phyloP scores from a whole-genome alignment of 192 early-diverging fungal species.

The Coemansia sp. region DNA sequence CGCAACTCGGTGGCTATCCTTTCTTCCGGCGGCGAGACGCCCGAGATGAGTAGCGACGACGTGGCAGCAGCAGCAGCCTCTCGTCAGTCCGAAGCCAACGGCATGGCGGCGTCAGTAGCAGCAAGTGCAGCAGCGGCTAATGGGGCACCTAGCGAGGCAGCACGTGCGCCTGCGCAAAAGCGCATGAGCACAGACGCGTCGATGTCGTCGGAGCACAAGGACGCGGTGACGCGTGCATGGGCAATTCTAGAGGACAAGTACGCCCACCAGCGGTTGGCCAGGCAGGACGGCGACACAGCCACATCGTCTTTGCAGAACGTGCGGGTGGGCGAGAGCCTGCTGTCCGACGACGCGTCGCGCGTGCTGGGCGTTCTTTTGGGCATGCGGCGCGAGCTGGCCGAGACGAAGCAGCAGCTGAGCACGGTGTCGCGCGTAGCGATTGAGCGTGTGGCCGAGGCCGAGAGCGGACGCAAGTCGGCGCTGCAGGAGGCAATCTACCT shows the following conservation, averaged over 20 bases:
- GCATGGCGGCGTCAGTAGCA: no score
- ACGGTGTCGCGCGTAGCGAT: conserved; percentile 46
- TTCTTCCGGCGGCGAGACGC: neutral
- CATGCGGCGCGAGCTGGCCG: conserved; percentile 49
- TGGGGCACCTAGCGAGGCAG: neutral
- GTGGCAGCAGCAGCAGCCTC: no score
- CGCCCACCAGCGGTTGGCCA: conserved; percentile 18
- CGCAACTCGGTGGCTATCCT: conserved; percentile 30
- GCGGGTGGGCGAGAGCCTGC: conserved; percentile 11
- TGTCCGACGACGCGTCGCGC: conserved; percentile 14
- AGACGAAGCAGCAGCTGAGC: conserved; percentile 47
- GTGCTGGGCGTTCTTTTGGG: conserved; percentile 35
- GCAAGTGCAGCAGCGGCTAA: no score
- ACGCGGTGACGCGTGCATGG: conserved; percentile 23
- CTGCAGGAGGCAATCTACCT: conserved; percentile 56
- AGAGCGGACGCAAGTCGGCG: conserved; percentile 49
- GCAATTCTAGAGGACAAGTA: conserved; percentile 29
- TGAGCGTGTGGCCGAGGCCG: conserved; percentile 51
- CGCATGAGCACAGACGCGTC: conserved; percentile 20
- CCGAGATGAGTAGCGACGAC: no score
- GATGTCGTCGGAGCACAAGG: conserved; percentile 28
- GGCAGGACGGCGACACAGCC: neutral
- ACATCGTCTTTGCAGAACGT: conserved; percentile 15
- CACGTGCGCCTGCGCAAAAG: neutral
- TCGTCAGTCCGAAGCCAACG: no score